Base-by-base conservation (phyloP, 345 rosid species). In the Corchorus capsularis region DNA sequence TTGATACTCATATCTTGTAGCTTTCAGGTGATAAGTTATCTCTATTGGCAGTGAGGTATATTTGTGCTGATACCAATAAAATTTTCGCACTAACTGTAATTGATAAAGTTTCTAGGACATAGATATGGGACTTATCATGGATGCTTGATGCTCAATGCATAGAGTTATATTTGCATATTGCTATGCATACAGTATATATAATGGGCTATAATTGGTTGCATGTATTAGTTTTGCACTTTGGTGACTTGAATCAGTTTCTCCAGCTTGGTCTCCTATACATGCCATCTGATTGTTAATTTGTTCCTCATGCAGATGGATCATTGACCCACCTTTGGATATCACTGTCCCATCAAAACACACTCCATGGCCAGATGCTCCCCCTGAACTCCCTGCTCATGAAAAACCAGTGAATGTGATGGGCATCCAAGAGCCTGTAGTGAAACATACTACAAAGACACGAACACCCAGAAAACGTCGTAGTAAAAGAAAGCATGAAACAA, bases 311-410 rank as follows among this genome's bases (percentile, higher is more conserved):
- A 96, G 98, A 74, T 96, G 99, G 99, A 79, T 93, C 46, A 88
- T 93, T 56, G 95, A 96, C 79, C 97, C 97, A 55, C 98, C 95
- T 9, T 79, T 92, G 86, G 98, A 93, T 63, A 85, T 93, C 71
- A 91, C 98, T 12, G 91, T 92, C 34, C 94, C 94, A 35, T 86
- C 99, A 1, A 96, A 92, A 81, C 92, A 84, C 22, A 89, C 98
- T 12, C 97, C 97, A 46, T 93, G 99, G 98, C 98, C 98, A 19
- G 98, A 96, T 77, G 80, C 90, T 66, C 97, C 98, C 27, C 97
- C 96, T 6, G 98, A 96, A 86, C 94, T 92, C 76, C 92, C 90
- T 3, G 77, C 86, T 0, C 80, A 53, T 41, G 86, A 79, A 77
- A 89, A 89, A 54, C 46, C 65, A 67, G 79, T 73, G 43, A 39